These are phyloP conservation scores for Fusarium longipes DNA, from an alignment of 2,329 filamentous ascomycete species.

Conservation along the genomic window DNA sequence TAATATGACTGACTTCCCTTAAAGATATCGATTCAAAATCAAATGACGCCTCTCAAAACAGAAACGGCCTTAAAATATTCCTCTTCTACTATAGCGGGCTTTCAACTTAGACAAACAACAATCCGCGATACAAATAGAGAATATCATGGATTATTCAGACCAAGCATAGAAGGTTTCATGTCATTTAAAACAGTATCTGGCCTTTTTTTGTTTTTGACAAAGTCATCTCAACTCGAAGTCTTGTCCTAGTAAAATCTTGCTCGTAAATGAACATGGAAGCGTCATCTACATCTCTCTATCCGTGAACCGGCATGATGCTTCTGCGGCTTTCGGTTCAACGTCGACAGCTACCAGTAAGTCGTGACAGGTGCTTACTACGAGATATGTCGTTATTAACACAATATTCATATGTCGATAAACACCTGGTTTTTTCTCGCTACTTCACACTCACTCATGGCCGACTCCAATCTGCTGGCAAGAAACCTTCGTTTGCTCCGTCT, in stretches of 20 bases:
- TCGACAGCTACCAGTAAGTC: constrained; percentile 10
- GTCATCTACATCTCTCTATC: neutral
- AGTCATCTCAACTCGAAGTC: no score
- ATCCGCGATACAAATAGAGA: neutral
- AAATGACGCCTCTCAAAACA: no score
- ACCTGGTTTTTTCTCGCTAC: no score
- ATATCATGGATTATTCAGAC: constrained; percentile 1
- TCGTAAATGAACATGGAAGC: constrained; percentile 5
- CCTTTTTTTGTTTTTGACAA: neutral
- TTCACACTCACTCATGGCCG: neutral
- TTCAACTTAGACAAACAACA: constrained; percentile 1
- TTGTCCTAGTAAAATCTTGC: neutral
- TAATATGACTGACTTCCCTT: neutral
- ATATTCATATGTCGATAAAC: no score
- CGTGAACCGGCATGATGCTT: constrained; percentile 1
- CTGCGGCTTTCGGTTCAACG: neutral
- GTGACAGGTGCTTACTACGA: no score
- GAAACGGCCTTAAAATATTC: constrained; percentile 9
- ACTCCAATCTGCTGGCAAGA: neutral
- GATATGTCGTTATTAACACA: no score
- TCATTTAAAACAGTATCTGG: neutral
- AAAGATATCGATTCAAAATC: neutral
- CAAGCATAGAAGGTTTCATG: neutral
- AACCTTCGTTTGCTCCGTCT: constrained; percentile 35
- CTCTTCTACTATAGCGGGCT: neutral